A percentile compares a stretch with the other conserved stretches of the same genome.
Conservation (phyloP, 208 protist species). For the Crithidia expoeki region DNA sequence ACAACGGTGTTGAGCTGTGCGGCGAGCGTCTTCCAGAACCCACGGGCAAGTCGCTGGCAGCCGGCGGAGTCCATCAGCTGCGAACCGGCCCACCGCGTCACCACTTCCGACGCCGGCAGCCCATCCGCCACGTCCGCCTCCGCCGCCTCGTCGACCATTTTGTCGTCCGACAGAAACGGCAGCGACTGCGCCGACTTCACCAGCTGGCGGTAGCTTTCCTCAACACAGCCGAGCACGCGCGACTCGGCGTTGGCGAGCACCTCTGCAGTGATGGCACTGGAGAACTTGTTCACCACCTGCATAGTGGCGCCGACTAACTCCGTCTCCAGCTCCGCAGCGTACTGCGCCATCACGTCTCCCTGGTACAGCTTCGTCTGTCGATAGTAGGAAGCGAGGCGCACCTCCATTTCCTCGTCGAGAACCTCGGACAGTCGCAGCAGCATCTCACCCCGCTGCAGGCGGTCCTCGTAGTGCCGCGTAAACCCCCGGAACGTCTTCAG, state of each 20-base stretch:
- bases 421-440: conserved; percentile 53
- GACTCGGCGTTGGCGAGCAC: conserved; percentile 57
- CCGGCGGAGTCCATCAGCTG: conserved; percentile 51
- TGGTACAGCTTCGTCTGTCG: conserved; percentile 76
- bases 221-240: conserved; percentile 51
- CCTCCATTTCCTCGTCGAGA: conserved; percentile 66
- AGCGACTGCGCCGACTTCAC: conserved; percentile 57
- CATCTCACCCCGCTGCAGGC: conserved; percentile 66
- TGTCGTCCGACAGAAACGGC: conserved; percentile 35
- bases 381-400: conserved; percentile 45
- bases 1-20: conserved; percentile 43
- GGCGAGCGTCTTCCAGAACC: conserved; percentile 72
- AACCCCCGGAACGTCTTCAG: conserved; percentile 56
- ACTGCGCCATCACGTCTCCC: conserved; percentile 44
- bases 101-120: neutral
- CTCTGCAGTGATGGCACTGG: conserved; percentile 54
- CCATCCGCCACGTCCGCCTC: conserved; percentile 9
- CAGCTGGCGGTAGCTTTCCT: conserved; percentile 55
- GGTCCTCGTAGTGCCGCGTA: conserved; percentile 52
- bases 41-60: conserved; percentile 51
- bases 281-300: conserved; percentile 59
- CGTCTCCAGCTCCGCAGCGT: conserved; percentile 51
- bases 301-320: conserved; percentile 54
- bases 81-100: conserved; percentile 12
- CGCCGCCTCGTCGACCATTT: conserved; percentile 10